Evolutionary conservation across 2,329 filamentous ascomycete species (phyloP).

Genomic region (Cercospora zeina): DNA sequence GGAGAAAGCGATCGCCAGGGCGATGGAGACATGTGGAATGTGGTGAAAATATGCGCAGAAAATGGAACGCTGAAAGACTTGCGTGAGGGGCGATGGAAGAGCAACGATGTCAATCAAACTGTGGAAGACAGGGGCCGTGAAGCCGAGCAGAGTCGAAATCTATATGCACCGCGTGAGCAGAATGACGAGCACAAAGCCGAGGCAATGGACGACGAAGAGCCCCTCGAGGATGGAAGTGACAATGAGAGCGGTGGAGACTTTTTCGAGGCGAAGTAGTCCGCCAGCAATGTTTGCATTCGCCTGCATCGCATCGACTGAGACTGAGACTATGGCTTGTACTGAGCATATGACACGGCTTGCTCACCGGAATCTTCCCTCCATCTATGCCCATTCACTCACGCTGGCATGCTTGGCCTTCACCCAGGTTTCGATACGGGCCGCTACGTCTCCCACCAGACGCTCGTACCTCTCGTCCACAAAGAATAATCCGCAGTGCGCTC

Average conservation of each 20-base stretch:
- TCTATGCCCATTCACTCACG: constrained; percentile 5
- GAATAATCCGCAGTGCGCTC: constrained; percentile 81
- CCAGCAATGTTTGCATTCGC: not conserved
- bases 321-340: not conserved
- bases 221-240: constrained; percentile 33
- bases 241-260: constrained; percentile 43
- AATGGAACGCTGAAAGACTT: constrained; percentile 58
- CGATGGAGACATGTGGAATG: constrained; percentile 64
- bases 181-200: not conserved
- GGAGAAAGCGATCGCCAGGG: constrained; percentile 43
- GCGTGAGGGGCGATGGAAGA: constrained; percentile 53
- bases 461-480: constrained; percentile 59
- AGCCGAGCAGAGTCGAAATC: not conserved
- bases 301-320: no score
- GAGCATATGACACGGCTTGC: not conserved
- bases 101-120: not conserved
- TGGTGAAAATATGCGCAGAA: constrained; percentile 65
- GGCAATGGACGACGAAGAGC: constrained; percentile 14
- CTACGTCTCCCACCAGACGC: constrained; percentile 42
- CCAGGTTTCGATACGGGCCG: constrained; percentile 42
- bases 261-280: constrained; percentile 32
- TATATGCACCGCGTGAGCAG: not conserved
- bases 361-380: not conserved
- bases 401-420: constrained; percentile 31
- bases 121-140: not conserved